Percentiles rank a stretch among this genome's conserved stretches.
Evolutionary conservation across 1,284 basidiomycete genomes (phyloP).

Genomic region (Neolentinus lepideus): DNA sequence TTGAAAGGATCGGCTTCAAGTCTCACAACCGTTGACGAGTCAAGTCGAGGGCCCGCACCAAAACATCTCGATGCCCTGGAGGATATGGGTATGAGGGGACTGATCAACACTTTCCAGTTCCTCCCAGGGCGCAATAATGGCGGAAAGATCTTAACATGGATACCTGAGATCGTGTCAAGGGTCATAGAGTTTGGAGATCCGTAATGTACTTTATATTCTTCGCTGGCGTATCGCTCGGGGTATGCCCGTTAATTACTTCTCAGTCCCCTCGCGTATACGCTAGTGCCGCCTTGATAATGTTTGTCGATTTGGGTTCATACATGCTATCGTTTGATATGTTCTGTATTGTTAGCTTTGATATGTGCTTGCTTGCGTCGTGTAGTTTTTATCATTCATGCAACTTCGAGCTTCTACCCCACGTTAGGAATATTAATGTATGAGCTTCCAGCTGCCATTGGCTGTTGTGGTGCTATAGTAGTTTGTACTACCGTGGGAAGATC

Average conservation of each 20-base stretch:
- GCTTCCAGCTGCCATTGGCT: too few relatives aligned
- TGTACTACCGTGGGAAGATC: not conserved
- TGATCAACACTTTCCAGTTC: constrained; percentile 64
- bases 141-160: constrained; percentile 66
- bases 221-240: not conserved
- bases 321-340: not conserved
- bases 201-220: not conserved
- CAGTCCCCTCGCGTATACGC: not conserved
- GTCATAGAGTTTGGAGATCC: constrained; percentile 30
- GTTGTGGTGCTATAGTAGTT: too few relatives aligned
- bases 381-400: too few relatives aligned
- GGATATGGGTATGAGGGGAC: constrained; percentile 63
- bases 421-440: too few relatives aligned
- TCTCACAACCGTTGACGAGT: constrained; percentile 56
- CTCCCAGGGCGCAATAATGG: constrained; percentile 51
- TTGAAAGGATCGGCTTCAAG: constrained; percentile 56
- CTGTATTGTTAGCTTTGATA: not conserved
- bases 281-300: not conserved
- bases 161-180: constrained; percentile 54
- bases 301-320: not conserved
- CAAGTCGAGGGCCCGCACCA: constrained; percentile 30
- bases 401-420: too few relatives aligned
- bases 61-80: constrained; percentile 52
- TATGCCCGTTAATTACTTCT: not conserved
- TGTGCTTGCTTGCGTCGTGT: too few relatives aligned